Evolutionary conservation across 2,329 filamentous ascomycete genomes (phyloP).

Genomic region (Amesomyces nigricolor): DNA sequence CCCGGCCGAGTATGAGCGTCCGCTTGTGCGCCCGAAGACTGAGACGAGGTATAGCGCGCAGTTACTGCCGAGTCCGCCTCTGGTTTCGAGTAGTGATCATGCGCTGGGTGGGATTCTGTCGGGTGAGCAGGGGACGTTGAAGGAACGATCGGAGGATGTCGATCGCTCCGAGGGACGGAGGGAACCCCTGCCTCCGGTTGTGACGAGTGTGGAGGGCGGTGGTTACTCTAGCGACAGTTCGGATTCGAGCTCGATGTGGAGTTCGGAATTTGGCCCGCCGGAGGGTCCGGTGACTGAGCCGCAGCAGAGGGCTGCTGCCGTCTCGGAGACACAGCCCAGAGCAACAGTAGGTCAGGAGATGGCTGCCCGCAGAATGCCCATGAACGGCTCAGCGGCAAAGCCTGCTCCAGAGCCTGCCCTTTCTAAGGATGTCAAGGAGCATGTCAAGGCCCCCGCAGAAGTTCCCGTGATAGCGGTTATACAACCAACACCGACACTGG

Average conservation of each 20-base stretch:
- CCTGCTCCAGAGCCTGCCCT: background rate
- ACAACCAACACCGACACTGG: conserved; percentile 44
- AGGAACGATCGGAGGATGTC: conserved; percentile 44
- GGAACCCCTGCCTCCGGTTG: conserved; percentile 64
- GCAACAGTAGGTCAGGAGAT: conserved; percentile 1
- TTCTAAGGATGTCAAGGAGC: background rate
- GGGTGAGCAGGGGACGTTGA: conserved; percentile 41
- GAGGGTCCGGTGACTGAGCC: background rate
- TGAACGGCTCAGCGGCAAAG: background rate
- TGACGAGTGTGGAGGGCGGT: conserved; percentile 62
- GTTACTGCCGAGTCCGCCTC: conserved; percentile 22
- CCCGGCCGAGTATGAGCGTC: conserved; percentile 52
- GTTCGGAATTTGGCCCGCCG: conserved; percentile 35
- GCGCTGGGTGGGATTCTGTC: conserved; percentile 50
- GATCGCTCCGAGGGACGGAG: conserved; percentile 53
- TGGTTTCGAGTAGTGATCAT: conserved; percentile 56
- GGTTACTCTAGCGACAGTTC: conserved; percentile 59
- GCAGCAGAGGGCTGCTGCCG: background rate
- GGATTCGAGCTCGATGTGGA: conserved; percentile 31
- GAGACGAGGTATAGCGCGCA: conserved; percentile 28
- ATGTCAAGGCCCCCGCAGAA: background rate
- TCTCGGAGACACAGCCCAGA: background rate
- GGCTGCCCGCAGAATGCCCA: background rate
- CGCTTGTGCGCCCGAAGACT: conserved; percentile 49
- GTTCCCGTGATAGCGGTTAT: conserved; percentile 43